phyloP scores from a whole-genome alignment of 495 filamentous ascomycete genomes.

The Neurospora discreta region DNA sequence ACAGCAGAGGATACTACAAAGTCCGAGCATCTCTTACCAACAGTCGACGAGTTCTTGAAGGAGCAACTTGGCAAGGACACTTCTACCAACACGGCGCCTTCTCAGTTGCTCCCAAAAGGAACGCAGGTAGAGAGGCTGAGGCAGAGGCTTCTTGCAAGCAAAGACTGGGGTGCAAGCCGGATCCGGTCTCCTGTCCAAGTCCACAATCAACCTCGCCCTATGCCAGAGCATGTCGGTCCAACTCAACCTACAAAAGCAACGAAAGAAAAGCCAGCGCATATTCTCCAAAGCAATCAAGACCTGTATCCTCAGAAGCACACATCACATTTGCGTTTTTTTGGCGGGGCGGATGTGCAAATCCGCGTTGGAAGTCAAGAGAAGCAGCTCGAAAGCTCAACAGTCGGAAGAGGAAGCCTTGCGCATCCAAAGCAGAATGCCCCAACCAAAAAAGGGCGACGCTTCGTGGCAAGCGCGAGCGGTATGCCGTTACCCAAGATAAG shows the following conservation, averaged over 20 bases:
- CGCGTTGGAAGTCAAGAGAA: constrained; percentile 30
- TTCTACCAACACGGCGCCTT: not conserved
- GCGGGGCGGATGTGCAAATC: constrained; percentile 17
- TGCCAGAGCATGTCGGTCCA: not conserved
- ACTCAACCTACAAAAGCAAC: not conserved
- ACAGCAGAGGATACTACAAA: not conserved
- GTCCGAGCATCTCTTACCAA: not conserved
- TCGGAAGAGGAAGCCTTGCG: not conserved
- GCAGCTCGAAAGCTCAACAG: constrained; percentile 12
- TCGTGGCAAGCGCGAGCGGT: not conserved
- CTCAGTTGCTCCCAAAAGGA: not conserved
- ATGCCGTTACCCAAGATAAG: not conserved
- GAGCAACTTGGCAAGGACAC: not conserved
- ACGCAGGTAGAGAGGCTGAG: constrained; percentile 7
- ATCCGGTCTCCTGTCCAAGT: not conserved
- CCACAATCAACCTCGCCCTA: not conserved
- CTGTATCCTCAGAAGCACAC: not conserved
- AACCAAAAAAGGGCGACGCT: not conserved
- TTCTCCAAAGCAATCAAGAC: not conserved
- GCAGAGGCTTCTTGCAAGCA: constrained; percentile 10
- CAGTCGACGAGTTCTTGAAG: constrained; percentile 11
- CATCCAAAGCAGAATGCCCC: not conserved
- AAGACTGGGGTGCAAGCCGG: constrained; percentile 10
- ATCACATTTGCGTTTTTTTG: not conserved
- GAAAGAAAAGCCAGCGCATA: constrained; percentile 2